These are phyloP conservation scores for Taphrina deformans DNA, from an alignment of 1,139 yeast genomes.

Conservation along the genomic window DNA sequence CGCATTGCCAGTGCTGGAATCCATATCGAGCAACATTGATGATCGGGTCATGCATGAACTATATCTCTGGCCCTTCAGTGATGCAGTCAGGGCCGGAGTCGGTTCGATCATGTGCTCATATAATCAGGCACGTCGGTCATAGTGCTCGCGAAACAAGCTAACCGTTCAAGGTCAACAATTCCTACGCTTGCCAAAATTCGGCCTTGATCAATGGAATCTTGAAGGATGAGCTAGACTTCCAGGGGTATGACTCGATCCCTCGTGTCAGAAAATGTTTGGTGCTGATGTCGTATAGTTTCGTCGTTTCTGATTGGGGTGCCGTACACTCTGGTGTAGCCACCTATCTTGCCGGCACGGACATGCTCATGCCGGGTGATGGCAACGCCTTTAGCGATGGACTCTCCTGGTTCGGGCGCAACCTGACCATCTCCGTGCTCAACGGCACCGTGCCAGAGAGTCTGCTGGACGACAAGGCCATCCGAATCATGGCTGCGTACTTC, in stretches of 20 bases:
- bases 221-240: slow-evolving; percentile 65
- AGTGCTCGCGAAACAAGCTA: no score
- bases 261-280: no score
- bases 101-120: slow-evolving; percentile 66
- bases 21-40: slow-evolving; percentile 53
- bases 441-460: slow-evolving; percentile 58
- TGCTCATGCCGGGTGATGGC: slow-evolving; percentile 62
- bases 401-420: slow-evolving; percentile 60
- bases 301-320: slow-evolving; percentile 68
- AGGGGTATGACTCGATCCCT: no score
- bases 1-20: slow-evolving; percentile 21
- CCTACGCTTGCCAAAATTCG: slow-evolving; percentile 63
- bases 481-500: slow-evolving; percentile 62
- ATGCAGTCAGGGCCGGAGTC: slow-evolving; percentile 60
- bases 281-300: slow-evolving; percentile 43
- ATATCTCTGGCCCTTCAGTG: slow-evolving; percentile 68
- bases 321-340: slow-evolving; percentile 60
- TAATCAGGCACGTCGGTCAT: slow-evolving; percentile 47
- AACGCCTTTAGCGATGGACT: slow-evolving; percentile 20
- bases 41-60: slow-evolving; percentile 65
- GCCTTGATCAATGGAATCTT: slow-evolving; percentile 57
- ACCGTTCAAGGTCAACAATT: slow-evolving; percentile 53
- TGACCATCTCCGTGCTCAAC: slow-evolving; percentile 59
- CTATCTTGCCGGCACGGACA: slow-evolving; percentile 62
- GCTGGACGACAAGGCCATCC: slow-evolving; percentile 61